Base-by-base conservation (phyloP, 2,329 filamentous ascomycete species). In the Microthyrium microscopicum region DNA sequence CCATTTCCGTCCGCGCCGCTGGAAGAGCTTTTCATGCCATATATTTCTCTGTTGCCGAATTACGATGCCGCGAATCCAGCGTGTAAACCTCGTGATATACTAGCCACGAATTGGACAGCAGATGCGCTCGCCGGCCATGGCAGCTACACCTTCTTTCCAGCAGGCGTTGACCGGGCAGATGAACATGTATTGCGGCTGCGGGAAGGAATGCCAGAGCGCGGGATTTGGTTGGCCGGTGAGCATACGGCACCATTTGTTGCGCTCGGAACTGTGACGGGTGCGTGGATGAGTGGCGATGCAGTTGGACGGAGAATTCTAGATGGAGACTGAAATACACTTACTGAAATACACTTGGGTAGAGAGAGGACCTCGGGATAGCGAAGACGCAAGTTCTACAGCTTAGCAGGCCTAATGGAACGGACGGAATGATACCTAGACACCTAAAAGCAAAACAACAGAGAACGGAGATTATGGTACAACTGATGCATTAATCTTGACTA, bases 231-330 rank as follows among this genome's bases (percentile, higher is more conserved):
- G 42, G 84, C 84, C 0, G 84, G 84, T 0, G 84, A 93, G 56
- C 84, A 93, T 56, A 92, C 83, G 16, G 77, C 82, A 35, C 84
- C 85, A 4, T 92, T 93, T 58, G 74, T 91, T 19, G 84, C 80
- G 8, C 54, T 94, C 40, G 87, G 85, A 0, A 94, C 85, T 4
- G 79, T 77, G 9, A 91, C 83, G 1, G 87, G 87, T 1, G 87
- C 87, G 8, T 94, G 83, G 52, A 92, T 82, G 82, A 83, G 79
- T 50, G 85, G 85, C 1, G 82, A 92, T 58, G 68, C 66, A 15
- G 79, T 84, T 21, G 84, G 68, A 1, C 66, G 61, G 50, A 68
- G 73, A 47, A 69, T 84, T 37, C 57, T 61, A 1, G 60, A 65
- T n/a, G n/a, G n/a, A n/a, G n/a, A n/a, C n/a, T n/a, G n/a, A n/a